Evolutionary conservation across 164 flowering plant genomes (phyloP).

Genomic region (Liquidambar formosana): DNA sequence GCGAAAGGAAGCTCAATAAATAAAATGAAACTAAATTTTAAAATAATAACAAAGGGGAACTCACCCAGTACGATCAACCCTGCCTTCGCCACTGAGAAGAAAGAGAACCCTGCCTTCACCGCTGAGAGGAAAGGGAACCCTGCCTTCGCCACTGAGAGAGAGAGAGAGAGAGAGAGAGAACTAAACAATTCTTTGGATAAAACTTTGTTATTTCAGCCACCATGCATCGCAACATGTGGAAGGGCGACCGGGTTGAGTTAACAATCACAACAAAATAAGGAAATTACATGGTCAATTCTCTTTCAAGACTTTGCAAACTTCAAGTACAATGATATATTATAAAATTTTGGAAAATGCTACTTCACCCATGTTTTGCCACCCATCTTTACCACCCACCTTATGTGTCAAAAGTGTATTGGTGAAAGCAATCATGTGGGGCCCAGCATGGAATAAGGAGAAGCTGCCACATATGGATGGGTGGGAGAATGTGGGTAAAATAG

Average conservation of each 20-base stretch:
- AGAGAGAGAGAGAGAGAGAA: background rate
- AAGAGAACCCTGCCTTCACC: background rate
- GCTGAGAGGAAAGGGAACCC: background rate
- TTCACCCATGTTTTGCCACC: too few relatives aligned
- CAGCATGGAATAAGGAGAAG: too few relatives aligned
- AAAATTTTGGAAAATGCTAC: too few relatives aligned
- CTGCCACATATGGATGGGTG: too few relatives aligned
- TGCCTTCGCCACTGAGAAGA: background rate
- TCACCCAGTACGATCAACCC: background rate
- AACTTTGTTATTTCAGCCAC: background rate
- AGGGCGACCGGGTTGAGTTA: background rate
- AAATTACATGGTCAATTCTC: too few relatives aligned
- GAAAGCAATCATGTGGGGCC: too few relatives aligned
- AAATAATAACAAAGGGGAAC: background rate
- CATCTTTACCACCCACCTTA: too few relatives aligned
- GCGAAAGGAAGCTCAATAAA: background rate
- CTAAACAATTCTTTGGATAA: background rate
- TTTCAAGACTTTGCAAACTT: background rate
- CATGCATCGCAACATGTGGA: background rate
- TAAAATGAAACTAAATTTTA: background rate
- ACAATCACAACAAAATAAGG: background rate
- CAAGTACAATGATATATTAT: too few relatives aligned
- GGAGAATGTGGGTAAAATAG: too few relatives aligned
- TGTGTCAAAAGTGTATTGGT: too few relatives aligned
- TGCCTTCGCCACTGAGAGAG: background rate